Base-by-base conservation (phyloP, 768 basidiomycete species). In the Suillus bovinus region DNA sequence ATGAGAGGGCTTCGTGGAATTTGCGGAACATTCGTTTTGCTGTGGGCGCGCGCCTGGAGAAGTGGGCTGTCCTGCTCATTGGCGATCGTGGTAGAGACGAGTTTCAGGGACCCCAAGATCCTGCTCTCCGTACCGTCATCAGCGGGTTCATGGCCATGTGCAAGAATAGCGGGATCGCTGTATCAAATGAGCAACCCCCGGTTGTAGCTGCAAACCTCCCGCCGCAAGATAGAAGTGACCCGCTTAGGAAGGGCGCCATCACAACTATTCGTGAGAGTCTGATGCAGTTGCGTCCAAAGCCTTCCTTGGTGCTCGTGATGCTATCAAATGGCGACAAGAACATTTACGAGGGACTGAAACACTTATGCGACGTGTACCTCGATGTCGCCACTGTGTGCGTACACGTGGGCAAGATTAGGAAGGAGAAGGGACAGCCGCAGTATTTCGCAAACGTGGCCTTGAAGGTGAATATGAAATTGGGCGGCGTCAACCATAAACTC, bases 61-160 rank as follows among this genome's bases (percentile, higher is more conserved):
- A 82, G 27, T 92, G 90, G 89, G 83, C 80, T 1, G 87, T 92
- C 13, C 75, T 94, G 16, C 75, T 91, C 47, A 84, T 94, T 65
- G 76, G 79, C 61, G 91, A 92, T 65, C 78, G 81, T 14, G 80
- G 79, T 57, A 29, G 83, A n/a, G 83, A 85, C 47, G 90, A 93
- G 68, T 93, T 93, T 65, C 38, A 47, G 1, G 81, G 79, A 11
- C 63, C 78, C 3, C 61, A 74, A 7, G 92, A 93, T 66, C 83
- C 83, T 2, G 79, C 80, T n/a, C 75, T 93, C 39, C 62, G 61
- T 41, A 49, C 63, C 4, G 75, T 78, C 2, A 72, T 91, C 13
- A 65, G 69, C 1, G 88, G 83, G 0, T 92, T 93, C 66, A 73
- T 76, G 38, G 64, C 72, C 2, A 91, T 88, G 86, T 93, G 91